These are phyloP conservation scores for Bipolaris victoriae DNA, from an alignment of 2,329 filamentous ascomycete genomes.

Conservation along the genomic window DNA sequence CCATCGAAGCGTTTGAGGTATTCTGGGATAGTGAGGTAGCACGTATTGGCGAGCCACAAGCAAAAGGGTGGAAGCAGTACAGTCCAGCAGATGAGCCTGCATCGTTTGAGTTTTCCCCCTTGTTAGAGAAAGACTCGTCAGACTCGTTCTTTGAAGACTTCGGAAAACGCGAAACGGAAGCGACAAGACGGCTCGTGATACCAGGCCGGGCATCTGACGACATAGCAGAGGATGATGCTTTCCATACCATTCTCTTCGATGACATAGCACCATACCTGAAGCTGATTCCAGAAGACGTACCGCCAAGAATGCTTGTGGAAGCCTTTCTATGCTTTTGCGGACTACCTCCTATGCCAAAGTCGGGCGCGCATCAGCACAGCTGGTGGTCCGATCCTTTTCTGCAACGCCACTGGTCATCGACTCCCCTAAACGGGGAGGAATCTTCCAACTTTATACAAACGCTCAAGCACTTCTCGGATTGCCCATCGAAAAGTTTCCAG, in stretches of 20 bases:
- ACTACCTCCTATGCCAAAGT: constrained; percentile 58
- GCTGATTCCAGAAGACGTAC: constrained; percentile 41
- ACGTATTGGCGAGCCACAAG: constrained; percentile 75
- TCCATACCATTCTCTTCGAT: constrained; percentile 77
- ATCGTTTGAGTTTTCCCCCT: constrained; percentile 4
- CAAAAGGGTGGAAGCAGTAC: constrained; percentile 73
- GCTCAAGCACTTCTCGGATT: constrained; percentile 17
- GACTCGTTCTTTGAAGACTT: constrained; percentile 32
- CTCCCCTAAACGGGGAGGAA: constrained; percentile 13
- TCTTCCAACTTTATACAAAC: constrained; percentile 6
- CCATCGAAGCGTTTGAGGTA: constrained; percentile 60
- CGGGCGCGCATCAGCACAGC: constrained; percentile 33
- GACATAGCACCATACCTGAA: constrained; percentile 73
- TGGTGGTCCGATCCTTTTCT: constrained; percentile 63
- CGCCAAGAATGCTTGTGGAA: constrained; percentile 64
- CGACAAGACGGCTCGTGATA: constrained; percentile 57
- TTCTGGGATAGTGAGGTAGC: constrained; percentile 89
- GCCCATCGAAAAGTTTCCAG: constrained; percentile 21
- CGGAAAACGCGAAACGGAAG: constrained; percentile 59
- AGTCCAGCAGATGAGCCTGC: constrained; percentile 26
- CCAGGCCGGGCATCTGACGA: constrained; percentile 80
- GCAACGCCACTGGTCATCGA: constrained; percentile 40
- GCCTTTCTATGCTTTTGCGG: constrained; percentile 62
- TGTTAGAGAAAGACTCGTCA: constrained; percentile 13
- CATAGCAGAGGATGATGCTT: constrained; percentile 78